These are phyloP conservation scores for Fusarium virguliforme DNA, from an alignment of 2,329 filamentous ascomycete genomes.

Conservation along the genomic window DNA sequence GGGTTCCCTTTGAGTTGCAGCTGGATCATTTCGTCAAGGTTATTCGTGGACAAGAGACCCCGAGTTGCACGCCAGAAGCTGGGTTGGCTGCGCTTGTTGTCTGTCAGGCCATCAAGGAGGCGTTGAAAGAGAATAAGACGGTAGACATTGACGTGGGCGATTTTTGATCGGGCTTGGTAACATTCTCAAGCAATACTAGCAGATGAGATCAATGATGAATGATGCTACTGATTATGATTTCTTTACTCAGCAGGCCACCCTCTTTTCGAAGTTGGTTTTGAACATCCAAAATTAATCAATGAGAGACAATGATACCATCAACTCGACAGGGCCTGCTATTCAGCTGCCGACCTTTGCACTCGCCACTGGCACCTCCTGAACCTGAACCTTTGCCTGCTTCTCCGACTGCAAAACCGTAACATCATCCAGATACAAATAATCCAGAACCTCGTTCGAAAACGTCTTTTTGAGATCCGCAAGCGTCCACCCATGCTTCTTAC, in stretches of 20 bases:
- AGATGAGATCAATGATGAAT: not conserved
- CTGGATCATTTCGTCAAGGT: slow-evolving; percentile 67
- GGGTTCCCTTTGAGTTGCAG: slow-evolving; percentile 67
- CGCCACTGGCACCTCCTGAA: not conserved
- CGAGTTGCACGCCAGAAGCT: slow-evolving; percentile 65
- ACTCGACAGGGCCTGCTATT: not conserved
- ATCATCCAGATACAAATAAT: slow-evolving; percentile 2
- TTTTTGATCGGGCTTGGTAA: slow-evolving; percentile 9
- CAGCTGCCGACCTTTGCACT: not conserved
- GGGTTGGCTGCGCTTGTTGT: slow-evolving; percentile 68
- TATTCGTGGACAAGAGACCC: slow-evolving; percentile 59
- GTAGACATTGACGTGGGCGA: slow-evolving; percentile 43
- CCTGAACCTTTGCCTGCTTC: not conserved
- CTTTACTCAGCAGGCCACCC: no score
- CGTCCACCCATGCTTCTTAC: slow-evolving; percentile 10
- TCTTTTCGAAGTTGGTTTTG: no score
- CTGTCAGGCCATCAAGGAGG: slow-evolving; percentile 66
- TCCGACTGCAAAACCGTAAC: not conserved
- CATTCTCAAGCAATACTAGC: no score
- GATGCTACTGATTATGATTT: not conserved
- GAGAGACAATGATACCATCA: no score
- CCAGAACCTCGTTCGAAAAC: not conserved
- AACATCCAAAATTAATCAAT: no score
- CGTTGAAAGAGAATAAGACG: slow-evolving; percentile 56
- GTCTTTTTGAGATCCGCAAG: slow-evolving; percentile 6